Conservation (phyloP, 305 asterid species). For the Andrographis paniculata region DNA sequence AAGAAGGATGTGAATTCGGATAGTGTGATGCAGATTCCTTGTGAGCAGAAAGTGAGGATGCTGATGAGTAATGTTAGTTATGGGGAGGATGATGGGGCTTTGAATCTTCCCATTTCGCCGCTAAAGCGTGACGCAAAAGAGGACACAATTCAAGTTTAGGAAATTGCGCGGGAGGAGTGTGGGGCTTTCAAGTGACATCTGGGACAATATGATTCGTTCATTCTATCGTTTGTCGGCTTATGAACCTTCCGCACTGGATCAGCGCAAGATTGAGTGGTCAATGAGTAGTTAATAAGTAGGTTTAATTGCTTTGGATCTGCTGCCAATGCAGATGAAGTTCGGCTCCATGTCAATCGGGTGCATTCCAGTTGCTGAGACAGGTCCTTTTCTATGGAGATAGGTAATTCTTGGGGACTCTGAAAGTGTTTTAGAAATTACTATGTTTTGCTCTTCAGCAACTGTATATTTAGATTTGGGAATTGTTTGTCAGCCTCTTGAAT, state of each 20-base stretch:
- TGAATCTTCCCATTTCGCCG: slow-evolving; percentile 31
- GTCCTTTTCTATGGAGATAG: slow-evolving; percentile 28
- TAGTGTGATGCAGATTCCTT: slow-evolving; percentile 15
- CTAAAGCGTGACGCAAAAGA: slow-evolving; percentile 37
- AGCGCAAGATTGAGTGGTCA: slow-evolving; percentile 24
- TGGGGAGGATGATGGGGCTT: slow-evolving; percentile 34
- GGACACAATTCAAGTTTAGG: slow-evolving; percentile 36
- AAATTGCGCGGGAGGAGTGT: background rate
- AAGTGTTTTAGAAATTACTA: slow-evolving; percentile 25
- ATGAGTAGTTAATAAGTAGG: slow-evolving; percentile 43
- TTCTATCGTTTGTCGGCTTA: slow-evolving; percentile 17
- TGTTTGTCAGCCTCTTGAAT: slow-evolving; percentile 1
- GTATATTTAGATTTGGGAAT: slow-evolving; percentile 10
- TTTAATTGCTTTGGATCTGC: slow-evolving; percentile 31
- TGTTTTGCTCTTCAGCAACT: slow-evolving; percentile 2
- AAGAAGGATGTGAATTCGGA: slow-evolving; percentile 21
- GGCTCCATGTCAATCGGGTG: slow-evolving; percentile 42
- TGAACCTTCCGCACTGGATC: background rate
- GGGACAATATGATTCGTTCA: slow-evolving; percentile 11
- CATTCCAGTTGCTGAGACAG: slow-evolving; percentile 38
- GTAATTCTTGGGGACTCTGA: slow-evolving; percentile 31
- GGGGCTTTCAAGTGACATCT: background rate
- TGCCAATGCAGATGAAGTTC: slow-evolving; percentile 26
- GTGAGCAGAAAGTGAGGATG: slow-evolving; percentile 29
- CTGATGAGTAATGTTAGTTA: slow-evolving; percentile 34